Percentiles rank a stretch among this genome's conserved stretches.
Conservation (phyloP, 108 stramenopile species). For the Stephanodiscus triporus region DNA sequence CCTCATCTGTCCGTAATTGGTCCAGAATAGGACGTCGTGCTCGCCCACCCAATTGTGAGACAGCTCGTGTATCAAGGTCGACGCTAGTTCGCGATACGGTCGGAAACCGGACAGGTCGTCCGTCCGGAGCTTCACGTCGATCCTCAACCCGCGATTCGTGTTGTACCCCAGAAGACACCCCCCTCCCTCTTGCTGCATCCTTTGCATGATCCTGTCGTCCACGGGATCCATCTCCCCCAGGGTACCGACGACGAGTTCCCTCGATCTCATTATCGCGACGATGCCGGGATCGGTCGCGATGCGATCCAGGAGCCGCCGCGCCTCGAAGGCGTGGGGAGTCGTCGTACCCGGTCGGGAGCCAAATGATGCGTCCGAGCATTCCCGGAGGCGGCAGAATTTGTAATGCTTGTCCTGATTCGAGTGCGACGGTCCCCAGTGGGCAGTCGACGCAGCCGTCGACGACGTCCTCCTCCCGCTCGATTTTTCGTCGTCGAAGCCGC, state of each 20-base stretch:
- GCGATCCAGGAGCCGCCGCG: slow-evolving; percentile 60
- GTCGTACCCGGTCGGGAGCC: slow-evolving; percentile 56
- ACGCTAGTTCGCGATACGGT: slow-evolving; percentile 64
- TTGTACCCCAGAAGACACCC: slow-evolving; percentile 82
- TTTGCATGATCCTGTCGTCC: slow-evolving; percentile 77
- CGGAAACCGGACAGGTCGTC: slow-evolving; percentile 65
- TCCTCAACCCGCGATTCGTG: slow-evolving; percentile 72
- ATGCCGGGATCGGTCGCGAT: slow-evolving; percentile 76
- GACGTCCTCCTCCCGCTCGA: neutral
- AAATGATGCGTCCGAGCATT: slow-evolving; percentile 66
- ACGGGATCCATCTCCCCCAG: slow-evolving; percentile 87
- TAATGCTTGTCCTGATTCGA: slow-evolving; percentile 36
- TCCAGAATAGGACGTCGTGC: slow-evolving; percentile 81
- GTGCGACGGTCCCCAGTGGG: slow-evolving; percentile 35
- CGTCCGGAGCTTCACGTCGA: slow-evolving; percentile 73
- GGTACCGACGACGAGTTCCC: slow-evolving; percentile 71
- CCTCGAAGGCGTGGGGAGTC: slow-evolving; percentile 76
- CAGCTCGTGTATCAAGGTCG: slow-evolving; percentile 78
- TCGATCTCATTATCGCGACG: slow-evolving; percentile 59
- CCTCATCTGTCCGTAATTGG: slow-evolving; percentile 79
- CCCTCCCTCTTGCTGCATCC: slow-evolving; percentile 58
- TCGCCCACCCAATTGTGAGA: slow-evolving; percentile 85
- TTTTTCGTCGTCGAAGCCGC: slow-evolving; percentile 63
- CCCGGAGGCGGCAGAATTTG: slow-evolving; percentile 67
- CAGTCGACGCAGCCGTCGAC: neutral